Percentiles rank a stretch among this genome's conserved stretches.
phyloP scores from a whole-genome alignment of 1,139 yeast species.

The Saccharomyces hybrid region DNA sequence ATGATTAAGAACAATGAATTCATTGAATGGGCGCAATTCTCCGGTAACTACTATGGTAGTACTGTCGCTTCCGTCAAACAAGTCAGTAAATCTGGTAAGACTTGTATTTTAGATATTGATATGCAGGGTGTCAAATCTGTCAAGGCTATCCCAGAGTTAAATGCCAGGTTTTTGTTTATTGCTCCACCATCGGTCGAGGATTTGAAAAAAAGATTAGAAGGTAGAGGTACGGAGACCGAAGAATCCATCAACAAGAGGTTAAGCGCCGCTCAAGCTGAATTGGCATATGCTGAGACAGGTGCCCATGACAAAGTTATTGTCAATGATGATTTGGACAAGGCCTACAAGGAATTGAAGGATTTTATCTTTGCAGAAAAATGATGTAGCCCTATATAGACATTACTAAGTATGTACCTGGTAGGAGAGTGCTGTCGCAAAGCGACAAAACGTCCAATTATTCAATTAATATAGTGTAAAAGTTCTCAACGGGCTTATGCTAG shows the following conservation, averaged over 20 bases:
- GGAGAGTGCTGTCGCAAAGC: not conserved
- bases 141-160: conserved; percentile 60
- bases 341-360: conserved; percentile 70
- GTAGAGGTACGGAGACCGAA: conserved; percentile 90
- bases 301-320: conserved; percentile 87
- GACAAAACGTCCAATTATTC: not conserved
- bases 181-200: conserved; percentile 89
- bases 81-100: conserved; percentile 48
- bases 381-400: not conserved
- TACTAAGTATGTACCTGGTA: not conserved
- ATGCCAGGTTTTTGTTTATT: conserved; percentile 78
- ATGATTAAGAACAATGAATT: conserved; percentile 69
- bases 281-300: conserved; percentile 82
- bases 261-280: conserved; percentile 76
- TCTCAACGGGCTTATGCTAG: not conserved
- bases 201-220: conserved; percentile 62
- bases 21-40: conserved; percentile 96
- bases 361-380: conserved; percentile 46
- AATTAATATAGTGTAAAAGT: not conserved
- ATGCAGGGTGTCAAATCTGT: conserved; percentile 97
- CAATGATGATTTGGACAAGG: conserved; percentile 85
- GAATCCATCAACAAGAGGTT: conserved; percentile 80
- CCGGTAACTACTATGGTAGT: conserved; percentile 97
- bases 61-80: conserved; percentile 71
- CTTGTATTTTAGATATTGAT: conserved; percentile 91